phyloP scores from a whole-genome alignment of 1,284 basidiomycete genomes.

The Puccinia hordei region DNA sequence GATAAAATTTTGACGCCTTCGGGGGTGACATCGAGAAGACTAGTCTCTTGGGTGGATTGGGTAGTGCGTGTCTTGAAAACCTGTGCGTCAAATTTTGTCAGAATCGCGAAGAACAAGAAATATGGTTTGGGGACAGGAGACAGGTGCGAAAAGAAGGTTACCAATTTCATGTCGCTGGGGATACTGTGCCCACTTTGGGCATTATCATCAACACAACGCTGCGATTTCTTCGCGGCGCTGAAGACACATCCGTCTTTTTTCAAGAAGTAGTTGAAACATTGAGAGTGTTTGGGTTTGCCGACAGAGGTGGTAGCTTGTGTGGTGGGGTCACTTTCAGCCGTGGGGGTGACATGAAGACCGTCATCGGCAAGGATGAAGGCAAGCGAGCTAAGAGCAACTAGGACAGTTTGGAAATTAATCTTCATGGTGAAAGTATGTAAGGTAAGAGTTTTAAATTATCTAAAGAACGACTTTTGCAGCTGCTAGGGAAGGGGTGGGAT shows the following conservation, averaged over 20 bases:
- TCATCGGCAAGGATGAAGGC: not conserved
- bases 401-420: not conserved
- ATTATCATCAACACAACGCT: not conserved
- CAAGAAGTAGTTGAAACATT: conserved; percentile 33
- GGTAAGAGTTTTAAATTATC: too few relatives aligned
- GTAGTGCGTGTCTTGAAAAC: not conserved
- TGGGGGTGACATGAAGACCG: not conserved
- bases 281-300: not conserved
- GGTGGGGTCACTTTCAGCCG: too few relatives aligned
- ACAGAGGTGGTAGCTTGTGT: not conserved
- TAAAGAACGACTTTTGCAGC: too few relatives aligned
- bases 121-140: too few relatives aligned
- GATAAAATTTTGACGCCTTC: not conserved
- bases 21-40: not conserved
- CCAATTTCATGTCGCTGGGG: not conserved
- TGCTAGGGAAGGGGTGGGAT: too few relatives aligned
- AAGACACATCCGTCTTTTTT: conserved; percentile 26
- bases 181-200: not conserved
- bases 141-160: not conserved
- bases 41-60: not conserved
- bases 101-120: too few relatives aligned
- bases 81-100: not conserved
- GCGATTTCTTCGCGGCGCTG: not conserved
- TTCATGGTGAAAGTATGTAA: not conserved
- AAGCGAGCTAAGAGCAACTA: not conserved